Base-by-base conservation (phyloP, 371 early-diverging fungal species). In the Mortierella sp. region DNA sequence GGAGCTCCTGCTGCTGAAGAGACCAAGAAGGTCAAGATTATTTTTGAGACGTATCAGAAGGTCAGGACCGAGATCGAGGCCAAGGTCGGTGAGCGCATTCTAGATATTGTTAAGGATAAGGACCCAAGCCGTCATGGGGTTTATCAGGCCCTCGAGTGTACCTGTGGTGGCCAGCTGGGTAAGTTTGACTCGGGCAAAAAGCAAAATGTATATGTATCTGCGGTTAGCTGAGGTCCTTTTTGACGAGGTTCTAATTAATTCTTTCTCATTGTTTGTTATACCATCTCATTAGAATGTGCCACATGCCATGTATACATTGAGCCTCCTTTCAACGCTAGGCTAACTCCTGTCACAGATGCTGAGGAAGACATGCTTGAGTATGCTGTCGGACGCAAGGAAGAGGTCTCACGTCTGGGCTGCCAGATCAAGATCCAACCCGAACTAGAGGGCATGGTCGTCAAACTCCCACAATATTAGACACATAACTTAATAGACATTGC, bases 361-460 rank as follows among this genome's bases (percentile, higher is more conserved):
- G 83, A 83, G 55, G 83, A 83, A 70, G 83, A 83, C 47, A 83
- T 83, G 83, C 70, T 83, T 4, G 83, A 83, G 70, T 83, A 83
- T 47, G 83, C 83, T 0, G 76, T 83, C 11, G 79, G 83, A 24
- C 78, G 83, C 29, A 83, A 66, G 43, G 73, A 47, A n/a, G 75
- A 83, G 4, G 24, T 70, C 6, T 83, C 83, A 16, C 83, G 83
- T 2, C 39, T 83, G n/a, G 83, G 83, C 2, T 83, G 83, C 39
- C 83, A 83, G 64, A 75, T 83, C 71, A 78, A 70, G 70, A 75
- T 83, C 11, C 64, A 71, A 40, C 83, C 83, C 0, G 83, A 83
- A n/a, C 16, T 78, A 64, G 83, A 83, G 34, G 83, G 83, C 50
- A 83, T 83, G 83, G 67, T 79, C 29, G 48, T 83, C 70, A 83